Evolutionary conservation across 768 basidiomycete species (phyloP).

Genomic region (Hygrophoropsis aurantiaca): DNA sequence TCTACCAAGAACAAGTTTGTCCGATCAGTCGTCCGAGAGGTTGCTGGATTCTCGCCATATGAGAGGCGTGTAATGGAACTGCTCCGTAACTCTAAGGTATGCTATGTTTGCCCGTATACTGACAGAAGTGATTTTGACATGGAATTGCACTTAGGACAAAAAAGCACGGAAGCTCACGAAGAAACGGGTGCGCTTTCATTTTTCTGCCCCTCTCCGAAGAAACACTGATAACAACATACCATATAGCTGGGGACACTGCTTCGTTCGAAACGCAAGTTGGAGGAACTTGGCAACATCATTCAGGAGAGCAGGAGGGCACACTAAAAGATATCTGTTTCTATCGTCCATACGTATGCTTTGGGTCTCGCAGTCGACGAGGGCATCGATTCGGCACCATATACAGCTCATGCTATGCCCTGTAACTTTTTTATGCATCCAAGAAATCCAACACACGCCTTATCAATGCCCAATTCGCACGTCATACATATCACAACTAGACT

Average conservation of each 20-base stretch:
- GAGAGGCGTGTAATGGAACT: conserved; percentile 98
- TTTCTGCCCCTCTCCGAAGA: neutral
- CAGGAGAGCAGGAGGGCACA: conserved; percentile 86
- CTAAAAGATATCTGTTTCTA: conserved; percentile 26
- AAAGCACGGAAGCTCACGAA: conserved; percentile 99
- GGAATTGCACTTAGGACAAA: conserved; percentile 73
- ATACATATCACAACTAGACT: too few relatives aligned
- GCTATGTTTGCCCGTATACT: conserved; percentile 27
- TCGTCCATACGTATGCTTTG: neutral
- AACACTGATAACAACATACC: conserved; percentile 1
- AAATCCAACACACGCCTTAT: neutral
- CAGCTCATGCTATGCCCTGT: conserved; percentile 12
- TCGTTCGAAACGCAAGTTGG: conserved; percentile 98
- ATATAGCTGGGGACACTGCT: conserved; percentile 91
- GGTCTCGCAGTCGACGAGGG: conserved; percentile 1
- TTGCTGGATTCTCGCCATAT: conserved; percentile 96
- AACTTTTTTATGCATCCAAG: conserved; percentile 6
- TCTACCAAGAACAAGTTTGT: conserved; percentile 93
- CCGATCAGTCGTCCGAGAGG: conserved; percentile 91
- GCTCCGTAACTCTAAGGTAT: conserved; percentile 95
- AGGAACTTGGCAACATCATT: conserved; percentile 91
- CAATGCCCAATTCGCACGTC: too few relatives aligned
- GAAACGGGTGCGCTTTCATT: conserved; percentile 80
- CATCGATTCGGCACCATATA: neutral
- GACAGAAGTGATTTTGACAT: neutral